These are phyloP conservation scores for Fusarium sp. DNA, from an alignment of 2,329 filamentous ascomycete species.

Conservation along the genomic window DNA sequence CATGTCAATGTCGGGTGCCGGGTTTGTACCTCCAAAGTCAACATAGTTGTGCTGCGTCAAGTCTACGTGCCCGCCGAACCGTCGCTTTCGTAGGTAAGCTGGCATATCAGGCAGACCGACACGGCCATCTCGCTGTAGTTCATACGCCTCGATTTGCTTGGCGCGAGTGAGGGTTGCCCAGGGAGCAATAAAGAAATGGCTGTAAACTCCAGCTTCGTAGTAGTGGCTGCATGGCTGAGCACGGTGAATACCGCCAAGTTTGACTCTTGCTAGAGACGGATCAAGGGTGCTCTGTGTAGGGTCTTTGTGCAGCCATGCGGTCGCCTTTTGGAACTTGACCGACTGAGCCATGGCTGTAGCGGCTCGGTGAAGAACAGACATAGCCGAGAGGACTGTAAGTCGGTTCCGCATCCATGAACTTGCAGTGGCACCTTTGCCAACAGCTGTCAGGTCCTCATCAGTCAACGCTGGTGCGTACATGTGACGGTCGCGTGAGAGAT, in stretches of 20 bases:
- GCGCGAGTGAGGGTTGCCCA: conserved; percentile 35
- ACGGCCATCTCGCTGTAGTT: conserved; percentile 29
- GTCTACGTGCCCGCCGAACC: neutral
- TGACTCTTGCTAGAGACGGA: conserved; percentile 44
- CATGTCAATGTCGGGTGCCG: neutral
- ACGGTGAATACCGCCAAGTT: conserved; percentile 54
- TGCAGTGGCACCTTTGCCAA: conserved; percentile 28
- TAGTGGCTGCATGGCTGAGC: conserved; percentile 53
- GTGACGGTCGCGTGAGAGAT: conserved; percentile 48
- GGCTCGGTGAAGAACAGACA: conserved; percentile 42
- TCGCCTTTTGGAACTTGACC: conserved; percentile 41
- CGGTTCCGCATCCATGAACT: conserved; percentile 49
- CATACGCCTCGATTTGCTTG: conserved; percentile 36
- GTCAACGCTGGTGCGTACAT: conserved; percentile 45
- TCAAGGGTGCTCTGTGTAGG: conserved; percentile 11
- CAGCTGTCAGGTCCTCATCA: conserved; percentile 10
- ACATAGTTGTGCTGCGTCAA: neutral
- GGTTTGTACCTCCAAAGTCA: conserved; percentile 11
- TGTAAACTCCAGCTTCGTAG: conserved; percentile 46
- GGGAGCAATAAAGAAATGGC: conserved; percentile 43
- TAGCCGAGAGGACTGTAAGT: conserved; percentile 47
- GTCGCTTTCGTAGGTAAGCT: neutral
- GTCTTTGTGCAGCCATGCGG: conserved; percentile 46
- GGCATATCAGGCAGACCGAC: conserved; percentile 17
- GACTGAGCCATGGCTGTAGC: conserved; percentile 50